Evolutionary conservation across 108 stramenopile species (phyloP).

Genomic region (Nitzschia sp.): DNA sequence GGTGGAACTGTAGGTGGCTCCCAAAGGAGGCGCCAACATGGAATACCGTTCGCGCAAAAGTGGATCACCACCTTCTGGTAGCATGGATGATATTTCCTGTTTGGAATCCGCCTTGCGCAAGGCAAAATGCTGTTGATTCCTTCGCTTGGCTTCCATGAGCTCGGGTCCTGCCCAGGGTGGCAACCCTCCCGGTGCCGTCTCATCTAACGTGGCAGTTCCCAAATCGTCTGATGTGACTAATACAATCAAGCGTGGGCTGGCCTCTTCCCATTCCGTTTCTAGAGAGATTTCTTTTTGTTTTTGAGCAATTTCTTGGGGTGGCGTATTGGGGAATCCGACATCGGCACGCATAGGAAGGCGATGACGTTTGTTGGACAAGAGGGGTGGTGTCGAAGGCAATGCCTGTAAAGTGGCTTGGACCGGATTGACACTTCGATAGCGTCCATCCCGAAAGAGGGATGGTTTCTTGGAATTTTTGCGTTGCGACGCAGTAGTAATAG

Average conservation of each 20-base stretch:
- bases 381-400: conserved; percentile 56
- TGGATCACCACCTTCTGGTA: background rate
- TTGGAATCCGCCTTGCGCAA: background rate
- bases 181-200: conserved; percentile 25
- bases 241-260: conserved; percentile 71
- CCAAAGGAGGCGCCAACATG: conserved; percentile 77
- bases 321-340: conserved; percentile 78
- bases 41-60: conserved; percentile 24
- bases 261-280: conserved; percentile 84
- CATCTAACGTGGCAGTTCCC: conserved; percentile 29
- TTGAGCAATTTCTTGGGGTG: conserved; percentile 52
- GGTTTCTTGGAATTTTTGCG: background rate
- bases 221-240: conserved; percentile 56
- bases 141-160: conserved; percentile 51
- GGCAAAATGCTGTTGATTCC: conserved; percentile 44
- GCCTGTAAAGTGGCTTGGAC: conserved; percentile 42
- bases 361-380: conserved; percentile 57
- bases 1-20: conserved; percentile 55
- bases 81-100: background rate
- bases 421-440: conserved; percentile 67
- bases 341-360: conserved; percentile 74
- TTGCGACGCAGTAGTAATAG: background rate
- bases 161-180: conserved; percentile 67
- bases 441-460: conserved; percentile 34
- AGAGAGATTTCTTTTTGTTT: conserved; percentile 71